Conservation (phyloP, 2,329 filamentous ascomycete genomes). For the Fusarium coicis region DNA sequence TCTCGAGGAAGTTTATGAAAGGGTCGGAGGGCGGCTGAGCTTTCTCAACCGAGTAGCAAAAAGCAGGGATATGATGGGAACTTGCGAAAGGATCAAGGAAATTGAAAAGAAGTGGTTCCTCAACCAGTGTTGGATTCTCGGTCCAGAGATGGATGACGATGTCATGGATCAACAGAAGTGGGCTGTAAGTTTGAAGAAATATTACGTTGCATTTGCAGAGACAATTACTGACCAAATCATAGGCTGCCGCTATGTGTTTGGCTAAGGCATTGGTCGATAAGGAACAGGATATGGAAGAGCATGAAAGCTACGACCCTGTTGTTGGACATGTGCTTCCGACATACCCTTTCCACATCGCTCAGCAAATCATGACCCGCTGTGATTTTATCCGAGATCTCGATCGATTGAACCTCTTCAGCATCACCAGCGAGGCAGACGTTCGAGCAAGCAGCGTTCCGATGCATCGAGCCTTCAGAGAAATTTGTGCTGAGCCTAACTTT, state of each 20-base stretch:
- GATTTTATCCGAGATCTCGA: conserved; percentile 96
- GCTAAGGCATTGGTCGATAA: conserved; percentile 90
- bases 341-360: conserved; percentile 82
- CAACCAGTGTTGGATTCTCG: conserved; percentile 80
- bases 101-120: conserved; percentile 81
- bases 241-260: conserved; percentile 93
- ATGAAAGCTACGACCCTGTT: conserved; percentile 71
- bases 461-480: conserved; percentile 89
- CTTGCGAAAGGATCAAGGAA: conserved; percentile 78
- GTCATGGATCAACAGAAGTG: conserved; percentile 99
- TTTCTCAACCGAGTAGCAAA: conserved; percentile 94
- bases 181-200: conserved; percentile 68
- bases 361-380: conserved; percentile 93
- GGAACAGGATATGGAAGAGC: conserved; percentile 68
- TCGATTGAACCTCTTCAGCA: conserved; percentile 94
- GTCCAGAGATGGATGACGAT: conserved; percentile 87
- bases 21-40: conserved; percentile 86
- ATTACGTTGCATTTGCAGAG: not conserved
- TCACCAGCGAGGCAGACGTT: conserved; percentile 86
- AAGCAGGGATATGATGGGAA: conserved; percentile 79
- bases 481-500: conserved; percentile 82
- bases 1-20: conserved; percentile 84
- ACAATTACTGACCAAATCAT: conserved; percentile 13
- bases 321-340: conserved; percentile 81
- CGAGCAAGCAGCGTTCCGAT: conserved; percentile 95